Conservation (phyloP, 2,329 filamentous ascomycete species). For the Cercospora beticola region DNA sequence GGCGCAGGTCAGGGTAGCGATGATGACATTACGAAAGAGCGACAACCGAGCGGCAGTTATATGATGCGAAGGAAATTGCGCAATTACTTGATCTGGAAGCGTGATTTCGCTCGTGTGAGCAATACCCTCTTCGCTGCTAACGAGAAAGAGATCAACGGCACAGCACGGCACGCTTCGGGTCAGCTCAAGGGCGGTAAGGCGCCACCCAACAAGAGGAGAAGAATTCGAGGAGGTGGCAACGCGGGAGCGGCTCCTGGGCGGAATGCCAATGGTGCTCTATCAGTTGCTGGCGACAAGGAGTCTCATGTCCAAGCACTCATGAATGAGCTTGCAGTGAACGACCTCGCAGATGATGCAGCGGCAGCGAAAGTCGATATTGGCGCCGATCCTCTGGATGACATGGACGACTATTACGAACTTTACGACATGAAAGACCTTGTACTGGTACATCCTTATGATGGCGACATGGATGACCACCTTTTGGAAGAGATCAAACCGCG, state of each 20-base stretch:
- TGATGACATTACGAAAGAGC: conserved; percentile 43
- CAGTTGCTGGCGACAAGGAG: conserved; percentile 78
- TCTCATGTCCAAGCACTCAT: conserved; percentile 78
- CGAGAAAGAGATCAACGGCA: conserved; percentile 70
- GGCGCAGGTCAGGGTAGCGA: conserved; percentile 51
- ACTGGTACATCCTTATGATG: conserved; percentile 88
- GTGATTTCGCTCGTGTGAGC: conserved; percentile 82
- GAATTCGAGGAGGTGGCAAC: conserved; percentile 75
- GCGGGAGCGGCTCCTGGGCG: conserved; percentile 60
- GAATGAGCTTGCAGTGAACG: conserved; percentile 78
- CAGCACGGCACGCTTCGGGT: conserved; percentile 44
- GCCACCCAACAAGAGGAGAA: conserved; percentile 80
- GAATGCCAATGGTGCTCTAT: conserved; percentile 70
- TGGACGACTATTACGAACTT: conserved; percentile 88
- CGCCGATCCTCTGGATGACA: conserved; percentile 78
- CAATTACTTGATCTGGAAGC: conserved; percentile 87
- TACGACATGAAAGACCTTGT: conserved; percentile 89
- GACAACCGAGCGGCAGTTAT: conserved; percentile 69
- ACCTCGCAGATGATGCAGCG: conserved; percentile 61
- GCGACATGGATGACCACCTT: conserved; percentile 94
- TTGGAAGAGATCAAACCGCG: conserved; percentile 89
- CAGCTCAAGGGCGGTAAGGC: conserved; percentile 56
- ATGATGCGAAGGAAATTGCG: conserved; percentile 89
- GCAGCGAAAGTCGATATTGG: conserved; percentile 71
- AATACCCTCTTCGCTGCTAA: conserved; percentile 75